phyloP scores from a whole-genome alignment of 176 grass and related monocot genomes.

The Saccharum spontaneum region DNA sequence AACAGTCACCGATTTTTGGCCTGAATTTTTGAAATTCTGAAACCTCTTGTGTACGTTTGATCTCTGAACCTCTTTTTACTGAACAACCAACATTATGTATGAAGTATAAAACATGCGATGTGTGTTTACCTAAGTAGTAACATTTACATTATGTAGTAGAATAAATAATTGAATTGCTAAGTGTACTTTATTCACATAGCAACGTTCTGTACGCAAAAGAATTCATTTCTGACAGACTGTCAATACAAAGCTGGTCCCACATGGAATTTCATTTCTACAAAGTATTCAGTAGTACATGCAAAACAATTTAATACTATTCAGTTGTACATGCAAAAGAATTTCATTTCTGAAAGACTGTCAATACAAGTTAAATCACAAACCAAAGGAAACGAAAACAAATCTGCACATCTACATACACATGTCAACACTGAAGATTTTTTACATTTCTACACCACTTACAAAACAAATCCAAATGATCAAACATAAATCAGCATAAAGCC shows the following conservation, averaged over 20 bases:
- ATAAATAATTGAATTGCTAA: neutral
- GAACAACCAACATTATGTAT: neutral
- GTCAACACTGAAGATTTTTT: neutral
- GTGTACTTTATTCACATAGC: neutral
- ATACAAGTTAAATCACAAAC: slow-evolving; percentile 22
- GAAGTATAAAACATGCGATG: neutral
- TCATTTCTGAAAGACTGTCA: neutral
- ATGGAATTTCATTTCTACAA: too few relatives aligned
- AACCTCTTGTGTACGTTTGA: neutral
- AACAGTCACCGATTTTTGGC: slow-evolving; percentile 23
- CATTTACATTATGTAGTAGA: neutral
- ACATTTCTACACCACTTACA: slow-evolving; percentile 32
- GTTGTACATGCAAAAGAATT: neutral
- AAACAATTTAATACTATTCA: too few relatives aligned
- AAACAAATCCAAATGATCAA: slow-evolving; percentile 24
- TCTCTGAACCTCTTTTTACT: neutral
- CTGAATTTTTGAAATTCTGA: neutral
- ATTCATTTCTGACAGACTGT: too few relatives aligned
- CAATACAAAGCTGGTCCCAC: too few relatives aligned
- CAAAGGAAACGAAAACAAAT: neutral
- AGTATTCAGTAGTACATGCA: too few relatives aligned
- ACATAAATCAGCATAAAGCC: slow-evolving; percentile 22
- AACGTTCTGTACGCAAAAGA: neutral
- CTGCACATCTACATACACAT: slow-evolving; percentile 10
- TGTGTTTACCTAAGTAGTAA: neutral